phyloP scores from a whole-genome alignment of 2,329 filamentous ascomycete genomes.

The Cadophora sp. region DNA sequence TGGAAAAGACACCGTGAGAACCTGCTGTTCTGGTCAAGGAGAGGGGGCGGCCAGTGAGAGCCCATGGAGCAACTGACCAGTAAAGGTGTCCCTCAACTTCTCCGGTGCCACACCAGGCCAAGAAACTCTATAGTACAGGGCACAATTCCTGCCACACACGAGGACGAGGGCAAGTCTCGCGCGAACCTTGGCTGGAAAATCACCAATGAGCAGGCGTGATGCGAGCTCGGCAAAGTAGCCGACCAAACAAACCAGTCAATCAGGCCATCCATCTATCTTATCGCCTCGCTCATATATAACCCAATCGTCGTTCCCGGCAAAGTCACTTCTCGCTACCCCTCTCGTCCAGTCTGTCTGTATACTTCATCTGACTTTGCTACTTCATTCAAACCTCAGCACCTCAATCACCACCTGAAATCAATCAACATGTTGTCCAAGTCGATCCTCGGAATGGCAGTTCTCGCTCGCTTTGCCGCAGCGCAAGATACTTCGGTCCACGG shows the following conservation, averaged over 20 bases:
- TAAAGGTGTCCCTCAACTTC: neutral
- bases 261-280: conserved; percentile 4
- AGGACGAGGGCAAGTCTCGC: neutral
- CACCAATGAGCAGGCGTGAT: neutral
- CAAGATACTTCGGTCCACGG: conserved; percentile 17
- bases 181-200: neutral
- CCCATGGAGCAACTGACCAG: neutral
- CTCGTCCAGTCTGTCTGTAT: neutral
- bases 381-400: conserved; percentile 11
- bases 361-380: neutral
- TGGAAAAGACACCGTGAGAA: neutral
- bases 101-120: neutral
- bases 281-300: conserved; percentile 1
- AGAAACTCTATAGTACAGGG: neutral
- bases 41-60: neutral
- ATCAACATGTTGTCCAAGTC: conserved; percentile 31
- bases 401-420: conserved; percentile 5
- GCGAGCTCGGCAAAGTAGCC: conserved; percentile 12
- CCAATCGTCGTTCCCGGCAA: neutral
- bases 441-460: conserved; percentile 14
- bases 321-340: conserved; percentile 2
- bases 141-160: neutral
- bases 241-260: neutral
- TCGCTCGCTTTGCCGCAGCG: conserved; percentile 17
- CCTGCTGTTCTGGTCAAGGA: neutral